These are phyloP conservation scores for Xylaria sp. DNA, from an alignment of 2,329 filamentous ascomycete genomes.

Conservation along the genomic window DNA sequence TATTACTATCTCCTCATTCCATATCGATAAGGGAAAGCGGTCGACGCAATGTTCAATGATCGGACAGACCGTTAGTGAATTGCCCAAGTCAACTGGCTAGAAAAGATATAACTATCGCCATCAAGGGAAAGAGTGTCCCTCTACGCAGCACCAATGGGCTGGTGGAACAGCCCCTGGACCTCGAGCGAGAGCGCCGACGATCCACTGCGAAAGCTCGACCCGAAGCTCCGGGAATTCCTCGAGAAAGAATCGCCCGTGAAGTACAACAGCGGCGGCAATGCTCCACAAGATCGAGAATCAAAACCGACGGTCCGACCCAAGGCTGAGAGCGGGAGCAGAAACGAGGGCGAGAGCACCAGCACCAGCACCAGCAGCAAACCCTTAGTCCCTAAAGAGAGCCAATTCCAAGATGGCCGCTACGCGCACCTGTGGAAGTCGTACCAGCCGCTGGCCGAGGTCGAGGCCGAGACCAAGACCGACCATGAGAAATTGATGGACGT, in stretches of 20 bases:
- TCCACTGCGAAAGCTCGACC: conserved; percentile 80
- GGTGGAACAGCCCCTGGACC: conserved; percentile 66
- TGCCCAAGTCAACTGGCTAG: not conserved
- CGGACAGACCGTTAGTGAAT: not conserved
- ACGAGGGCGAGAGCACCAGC: conserved; percentile 11
- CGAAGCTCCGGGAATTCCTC: conserved; percentile 84
- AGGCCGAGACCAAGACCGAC: conserved; percentile 76
- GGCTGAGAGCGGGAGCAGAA: conserved; percentile 20
- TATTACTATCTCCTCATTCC: conserved; percentile 7
- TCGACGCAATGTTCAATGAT: not conserved
- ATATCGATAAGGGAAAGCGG: conserved; percentile 33
- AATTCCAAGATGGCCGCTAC: conserved; percentile 71
- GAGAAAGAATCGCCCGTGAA: conserved; percentile 83
- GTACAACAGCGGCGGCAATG: conserved; percentile 57
- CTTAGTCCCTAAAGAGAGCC: conserved; percentile 60
- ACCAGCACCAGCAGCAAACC: conserved; percentile 35
- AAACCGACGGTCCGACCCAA: conserved; percentile 1
- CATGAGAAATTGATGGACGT: conserved; percentile 84
- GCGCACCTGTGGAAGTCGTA: conserved; percentile 96
- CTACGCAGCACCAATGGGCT: conserved; percentile 61
- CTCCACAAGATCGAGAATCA: conserved; percentile 19
- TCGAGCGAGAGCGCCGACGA: conserved; percentile 64
- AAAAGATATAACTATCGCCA: not conserved
- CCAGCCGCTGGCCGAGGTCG: conserved; percentile 75
- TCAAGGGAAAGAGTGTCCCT: not conserved